Conservation (phyloP, 2,329 filamentous ascomycete species). For the Leptographium galeiforme region DNA sequence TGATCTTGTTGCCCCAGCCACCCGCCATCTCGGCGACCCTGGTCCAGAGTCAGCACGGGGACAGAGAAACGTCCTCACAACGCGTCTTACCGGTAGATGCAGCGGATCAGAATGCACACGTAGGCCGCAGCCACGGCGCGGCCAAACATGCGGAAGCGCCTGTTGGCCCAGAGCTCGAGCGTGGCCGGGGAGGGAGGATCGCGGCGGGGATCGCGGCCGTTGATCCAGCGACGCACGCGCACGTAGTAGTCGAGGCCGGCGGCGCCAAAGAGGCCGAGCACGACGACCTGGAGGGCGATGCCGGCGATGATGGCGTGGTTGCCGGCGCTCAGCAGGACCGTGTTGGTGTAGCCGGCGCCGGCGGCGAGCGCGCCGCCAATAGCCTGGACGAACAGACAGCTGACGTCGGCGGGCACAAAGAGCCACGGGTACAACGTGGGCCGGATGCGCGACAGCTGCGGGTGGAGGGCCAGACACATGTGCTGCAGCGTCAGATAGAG, state of each 20-base stretch:
- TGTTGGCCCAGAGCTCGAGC: slow-evolving; percentile 27
- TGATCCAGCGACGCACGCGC: slow-evolving; percentile 26
- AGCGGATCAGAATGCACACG: slow-evolving; percentile 31
- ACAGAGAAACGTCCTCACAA: background rate
- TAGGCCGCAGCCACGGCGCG: slow-evolving; percentile 32
- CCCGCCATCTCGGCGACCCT: slow-evolving; percentile 51
- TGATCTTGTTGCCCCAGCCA: slow-evolving; percentile 50
- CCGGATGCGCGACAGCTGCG: slow-evolving; percentile 34
- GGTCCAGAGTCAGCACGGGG: background rate
- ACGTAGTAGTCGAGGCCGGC: slow-evolving; percentile 31
- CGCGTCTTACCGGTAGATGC: slow-evolving; percentile 35
- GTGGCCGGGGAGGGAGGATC: slow-evolving; percentile 6
- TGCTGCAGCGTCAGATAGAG: slow-evolving; percentile 54
- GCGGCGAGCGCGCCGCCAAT: slow-evolving; percentile 43
- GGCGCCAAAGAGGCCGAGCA: slow-evolving; percentile 31
- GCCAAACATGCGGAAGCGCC: slow-evolving; percentile 29
- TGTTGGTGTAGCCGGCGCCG: slow-evolving; percentile 24
- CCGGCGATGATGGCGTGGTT: slow-evolving; percentile 41
- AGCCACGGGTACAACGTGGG: slow-evolving; percentile 40
- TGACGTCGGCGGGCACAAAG: slow-evolving; percentile 46
- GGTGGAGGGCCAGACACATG: slow-evolving; percentile 34
- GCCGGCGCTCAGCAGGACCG: slow-evolving; percentile 26
- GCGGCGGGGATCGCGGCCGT: background rate
- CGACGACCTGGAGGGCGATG: slow-evolving; percentile 38
- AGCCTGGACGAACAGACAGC: slow-evolving; percentile 45